Conservation (phyloP, 768 basidiomycete species). For the Gloeostereum incarnatum region DNA sequence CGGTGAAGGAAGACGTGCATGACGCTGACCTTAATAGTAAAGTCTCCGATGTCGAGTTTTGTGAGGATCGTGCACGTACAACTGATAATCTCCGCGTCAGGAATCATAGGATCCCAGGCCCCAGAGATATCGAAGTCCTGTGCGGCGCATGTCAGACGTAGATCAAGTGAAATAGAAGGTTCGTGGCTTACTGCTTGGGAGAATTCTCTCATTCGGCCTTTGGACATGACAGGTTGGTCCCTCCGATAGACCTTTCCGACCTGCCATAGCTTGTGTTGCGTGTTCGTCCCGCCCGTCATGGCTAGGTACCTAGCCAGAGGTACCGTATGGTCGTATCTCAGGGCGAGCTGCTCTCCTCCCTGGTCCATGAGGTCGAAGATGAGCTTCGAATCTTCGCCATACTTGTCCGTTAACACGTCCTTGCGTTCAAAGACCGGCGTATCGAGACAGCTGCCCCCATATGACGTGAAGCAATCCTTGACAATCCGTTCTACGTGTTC, state of each 20-base stretch:
- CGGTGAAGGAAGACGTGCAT: background rate
- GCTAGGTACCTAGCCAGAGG: constrained; percentile 93
- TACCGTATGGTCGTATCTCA: constrained; percentile 95
- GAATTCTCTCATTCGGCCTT: constrained; percentile 98
- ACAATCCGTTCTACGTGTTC: constrained; percentile 85
- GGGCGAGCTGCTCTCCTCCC: constrained; percentile 90
- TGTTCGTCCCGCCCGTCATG: constrained; percentile 79
- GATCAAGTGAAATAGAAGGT: background rate
- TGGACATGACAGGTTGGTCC: constrained; percentile 95
- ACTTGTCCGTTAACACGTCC: constrained; percentile 92
- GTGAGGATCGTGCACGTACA: constrained; percentile 75
- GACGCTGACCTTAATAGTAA: constrained; percentile 74
- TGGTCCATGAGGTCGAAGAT: constrained; percentile 98
- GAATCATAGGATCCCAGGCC: constrained; percentile 92
- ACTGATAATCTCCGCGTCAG: constrained; percentile 87
- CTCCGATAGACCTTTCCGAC: constrained; percentile 98
- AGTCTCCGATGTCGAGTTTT: constrained; percentile 86
- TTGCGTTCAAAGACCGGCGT: constrained; percentile 98
- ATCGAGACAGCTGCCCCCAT: constrained; percentile 88
- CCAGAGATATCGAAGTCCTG: constrained; percentile 97
- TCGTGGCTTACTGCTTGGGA: constrained; percentile 73
- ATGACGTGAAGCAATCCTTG: constrained; percentile 79
- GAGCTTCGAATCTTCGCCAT: constrained; percentile 94
- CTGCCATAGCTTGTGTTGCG: constrained; percentile 86
- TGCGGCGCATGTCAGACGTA: background rate